Conservation (phyloP, 192 early-diverging fungal species). For the Coemansia sp. region DNA sequence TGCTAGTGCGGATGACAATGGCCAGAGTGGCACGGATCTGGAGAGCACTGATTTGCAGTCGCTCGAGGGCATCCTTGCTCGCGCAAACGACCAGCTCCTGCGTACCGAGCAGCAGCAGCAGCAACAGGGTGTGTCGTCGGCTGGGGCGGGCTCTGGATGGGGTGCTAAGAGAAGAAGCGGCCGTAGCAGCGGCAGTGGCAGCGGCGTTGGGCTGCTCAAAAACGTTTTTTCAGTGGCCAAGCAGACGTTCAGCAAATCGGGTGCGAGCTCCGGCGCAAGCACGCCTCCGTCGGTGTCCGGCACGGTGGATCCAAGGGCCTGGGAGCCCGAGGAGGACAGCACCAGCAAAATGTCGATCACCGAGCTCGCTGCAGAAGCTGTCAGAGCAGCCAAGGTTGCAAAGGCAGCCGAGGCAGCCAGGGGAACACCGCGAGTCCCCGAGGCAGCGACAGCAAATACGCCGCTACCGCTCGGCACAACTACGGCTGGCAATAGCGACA, state of each 20-base stretch:
- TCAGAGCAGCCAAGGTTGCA: no score
- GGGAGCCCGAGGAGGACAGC: no score
- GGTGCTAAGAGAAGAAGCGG: no score
- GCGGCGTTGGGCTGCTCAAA: conserved; percentile 12
- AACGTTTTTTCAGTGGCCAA: conserved; percentile 37
- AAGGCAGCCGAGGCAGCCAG: neutral
- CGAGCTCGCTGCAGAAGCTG: no score
- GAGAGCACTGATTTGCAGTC: conserved; percentile 33
- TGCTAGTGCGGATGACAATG: neutral
- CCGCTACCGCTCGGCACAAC: no score
- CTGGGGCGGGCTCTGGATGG: no score
- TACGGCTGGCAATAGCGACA: neutral
- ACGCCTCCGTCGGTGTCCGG: no score
- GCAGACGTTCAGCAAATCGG: conserved; percentile 27
- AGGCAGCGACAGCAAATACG: no score
- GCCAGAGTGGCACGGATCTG: neutral
- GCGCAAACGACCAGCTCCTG: conserved; percentile 40
- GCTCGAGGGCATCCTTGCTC: conserved; percentile 30
- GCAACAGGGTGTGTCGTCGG: neutral
- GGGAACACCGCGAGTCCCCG: no score
- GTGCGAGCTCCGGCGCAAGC: no score
- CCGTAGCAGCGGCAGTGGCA: conserved; percentile 6
- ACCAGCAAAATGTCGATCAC: no score
- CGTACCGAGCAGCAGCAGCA: conserved; percentile 30
- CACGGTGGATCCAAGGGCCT: no score